A percentile compares a stretch with the other conserved stretches of the same genome.
Conservation (phyloP, 2,329 filamentous ascomycete genomes). For the Pseudogymnoascus sp. region DNA sequence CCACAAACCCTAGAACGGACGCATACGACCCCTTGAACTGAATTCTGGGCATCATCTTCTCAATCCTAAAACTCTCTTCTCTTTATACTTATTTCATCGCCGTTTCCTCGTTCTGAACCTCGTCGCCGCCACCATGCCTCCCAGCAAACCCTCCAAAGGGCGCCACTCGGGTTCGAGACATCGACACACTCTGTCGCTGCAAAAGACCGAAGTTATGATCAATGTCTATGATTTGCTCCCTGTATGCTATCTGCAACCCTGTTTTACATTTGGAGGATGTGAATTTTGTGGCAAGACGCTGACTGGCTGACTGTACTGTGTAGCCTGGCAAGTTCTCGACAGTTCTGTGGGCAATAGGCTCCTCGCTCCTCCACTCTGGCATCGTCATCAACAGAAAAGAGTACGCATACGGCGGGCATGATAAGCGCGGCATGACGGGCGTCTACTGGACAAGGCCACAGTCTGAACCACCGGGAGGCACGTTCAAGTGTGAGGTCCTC, state of each 20-base stretch:
- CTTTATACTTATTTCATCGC: background rate
- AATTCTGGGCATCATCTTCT: background rate
- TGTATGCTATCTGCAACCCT: constrained; percentile 34
- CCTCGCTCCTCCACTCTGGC: constrained; percentile 72
- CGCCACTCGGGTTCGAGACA: constrained; percentile 31
- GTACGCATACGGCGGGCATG: constrained; percentile 80
- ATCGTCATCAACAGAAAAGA: constrained; percentile 73
- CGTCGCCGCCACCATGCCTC: background rate
- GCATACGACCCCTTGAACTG: background rate
- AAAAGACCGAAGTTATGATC: constrained; percentile 66
- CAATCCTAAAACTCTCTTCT: background rate
- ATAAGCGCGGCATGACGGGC: constrained; percentile 60
- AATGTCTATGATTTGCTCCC: constrained; percentile 72
- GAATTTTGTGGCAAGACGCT: background rate
- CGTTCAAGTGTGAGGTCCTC: constrained; percentile 65
- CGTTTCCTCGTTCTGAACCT: background rate
- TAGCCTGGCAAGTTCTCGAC: constrained; percentile 68
- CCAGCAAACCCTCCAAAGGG: constrained; percentile 6
- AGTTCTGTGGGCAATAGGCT: constrained; percentile 67
- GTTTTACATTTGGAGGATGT: background rate
- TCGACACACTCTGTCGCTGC: constrained; percentile 58
- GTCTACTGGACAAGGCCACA: constrained; percentile 76
- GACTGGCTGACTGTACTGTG: constrained; percentile 5
- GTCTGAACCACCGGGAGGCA: constrained; percentile 66
- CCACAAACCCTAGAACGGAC: background rate